Evolutionary conservation across 2,329 filamentous ascomycete species (phyloP).

Genomic region (Chaetothyriales sp.): DNA sequence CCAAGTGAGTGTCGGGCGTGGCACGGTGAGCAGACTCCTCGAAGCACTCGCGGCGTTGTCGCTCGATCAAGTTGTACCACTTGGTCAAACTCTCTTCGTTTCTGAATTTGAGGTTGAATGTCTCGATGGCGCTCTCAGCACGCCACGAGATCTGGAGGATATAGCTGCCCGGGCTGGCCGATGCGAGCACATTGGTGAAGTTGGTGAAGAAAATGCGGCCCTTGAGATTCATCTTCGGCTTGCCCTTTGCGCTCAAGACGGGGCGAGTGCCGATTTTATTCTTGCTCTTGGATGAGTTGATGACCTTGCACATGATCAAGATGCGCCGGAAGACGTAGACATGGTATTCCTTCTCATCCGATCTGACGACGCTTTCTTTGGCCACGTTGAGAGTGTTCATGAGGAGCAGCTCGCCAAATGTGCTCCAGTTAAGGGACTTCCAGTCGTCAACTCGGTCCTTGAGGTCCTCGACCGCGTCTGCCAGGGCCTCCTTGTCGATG

Average conservation of each 20-base stretch:
- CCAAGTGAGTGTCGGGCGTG: conserved; percentile 55
- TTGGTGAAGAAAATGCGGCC: conserved; percentile 99
- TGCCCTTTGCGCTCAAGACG: conserved; percentile 58
- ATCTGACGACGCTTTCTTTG: conserved; percentile 44
- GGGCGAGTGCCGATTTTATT: conserved; percentile 54
- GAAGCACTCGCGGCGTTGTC: conserved; percentile 46
- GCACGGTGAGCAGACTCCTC: conserved; percentile 39
- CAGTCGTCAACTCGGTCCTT: conserved; percentile 81
- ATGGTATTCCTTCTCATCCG: conserved; percentile 55
- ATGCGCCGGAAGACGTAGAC: conserved; percentile 96
- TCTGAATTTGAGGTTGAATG: conserved; percentile 85
- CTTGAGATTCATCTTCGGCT: conserved; percentile 72
- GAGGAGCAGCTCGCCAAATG: conserved; percentile 79
- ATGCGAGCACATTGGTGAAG: conserved; percentile 81
- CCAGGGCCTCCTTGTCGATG: conserved; percentile 72
- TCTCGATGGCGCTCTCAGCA: conserved; percentile 89
- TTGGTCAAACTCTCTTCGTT: conserved; percentile 90
- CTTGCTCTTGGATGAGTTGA: conserved; percentile 69
- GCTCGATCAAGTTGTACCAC: conserved; percentile 70
- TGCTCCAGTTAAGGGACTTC: conserved; percentile 81
- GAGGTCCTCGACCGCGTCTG: conserved; percentile 72
- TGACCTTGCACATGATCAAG: conserved; percentile 90
- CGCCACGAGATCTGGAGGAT: conserved; percentile 98
- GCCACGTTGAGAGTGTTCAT: conserved; percentile 86
- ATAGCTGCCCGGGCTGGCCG: conserved; percentile 80